Evolutionary conservation across 2,329 filamentous ascomycete genomes (phyloP).

Genomic region (Sphaerulina populicola): DNA sequence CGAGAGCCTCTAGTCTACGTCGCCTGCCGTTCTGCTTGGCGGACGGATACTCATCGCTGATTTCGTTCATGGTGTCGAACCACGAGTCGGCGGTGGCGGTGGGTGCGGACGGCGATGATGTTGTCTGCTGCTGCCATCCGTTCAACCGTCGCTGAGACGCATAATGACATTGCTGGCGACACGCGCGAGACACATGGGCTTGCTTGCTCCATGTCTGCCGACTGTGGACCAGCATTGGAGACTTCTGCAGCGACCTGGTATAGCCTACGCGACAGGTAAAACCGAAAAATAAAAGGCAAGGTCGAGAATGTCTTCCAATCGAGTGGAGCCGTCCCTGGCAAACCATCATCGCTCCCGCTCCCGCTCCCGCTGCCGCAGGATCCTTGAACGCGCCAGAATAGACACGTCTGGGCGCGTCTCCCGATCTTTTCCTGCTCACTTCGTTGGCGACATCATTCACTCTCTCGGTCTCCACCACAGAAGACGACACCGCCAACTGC

Average conservation of each 20-base stretch:
- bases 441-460: no score
- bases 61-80: slow-evolving; percentile 21
- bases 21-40: neutral
- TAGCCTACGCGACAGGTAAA: neutral
- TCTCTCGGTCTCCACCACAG: neutral
- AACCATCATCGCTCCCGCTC: no score
- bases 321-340: no score
- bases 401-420: slow-evolving; percentile 4
- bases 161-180: slow-evolving; percentile 16
- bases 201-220: slow-evolving; percentile 18
- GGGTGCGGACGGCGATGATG: neutral
- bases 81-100: slow-evolving; percentile 7
- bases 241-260: neutral
- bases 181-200: slow-evolving; percentile 18
- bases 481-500: neutral
- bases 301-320: no score
- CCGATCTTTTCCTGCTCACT: neutral
- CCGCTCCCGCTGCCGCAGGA: neutral
- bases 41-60: slow-evolving; percentile 13
- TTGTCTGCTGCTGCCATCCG: slow-evolving; percentile 2
- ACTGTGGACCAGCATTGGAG: slow-evolving; percentile 16
- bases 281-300: neutral
- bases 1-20: neutral
- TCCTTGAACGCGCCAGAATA: neutral
- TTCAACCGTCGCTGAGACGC: slow-evolving; percentile 16